Evolutionary conservation across 2,329 filamentous ascomycete genomes (phyloP), one percentile per base, ranked within the genome.

Genomic region (Venturia oleaginea): DNA sequence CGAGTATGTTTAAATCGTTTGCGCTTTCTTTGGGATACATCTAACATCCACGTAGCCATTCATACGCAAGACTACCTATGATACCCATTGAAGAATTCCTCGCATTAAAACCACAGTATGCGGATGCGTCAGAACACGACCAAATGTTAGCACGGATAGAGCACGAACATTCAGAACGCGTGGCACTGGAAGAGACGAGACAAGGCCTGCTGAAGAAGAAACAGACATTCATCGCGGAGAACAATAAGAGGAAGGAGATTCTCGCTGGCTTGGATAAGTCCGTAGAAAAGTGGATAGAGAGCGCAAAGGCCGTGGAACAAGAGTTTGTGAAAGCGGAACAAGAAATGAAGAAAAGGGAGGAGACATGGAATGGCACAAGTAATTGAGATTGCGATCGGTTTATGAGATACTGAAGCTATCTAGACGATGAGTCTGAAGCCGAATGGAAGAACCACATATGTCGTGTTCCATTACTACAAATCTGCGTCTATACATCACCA

Each of bases 211-310:
- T 81, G 65, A 80, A 86, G 76, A 83, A 84, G 75, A 90, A 90
- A 72, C 85, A 89, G 71, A 84, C 81, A 3, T 75, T 90, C 66
- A 86, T 88, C 67, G 84, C 84, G 40, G 86, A 89, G 73, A 97
- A 97, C 74, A 96, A 95, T 78, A 91, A 91, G 77, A 85, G 93
- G 69, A 96, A 96, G 74, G 92, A 97, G 64, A 92, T 97, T 71
- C 79, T 99, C 60, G 92, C 90, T 24, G 96, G 89, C 71, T 79
- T 99, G 66, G 94, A 99, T 71, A 89, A 90, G 72, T 91, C 96
- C 75, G 79, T 97, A 65, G 94, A 97, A 17, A 57, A 34, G 19
- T 57, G 51, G 51, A 34, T 57, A 30, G 51, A 57, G 30, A 15
- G 51, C 30, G 51, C 30, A 5, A 57, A 57, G 30, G 51, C 6